Evolutionary conservation across 2,329 filamentous ascomycete genomes (phyloP).

Genomic region (Alternaria ventricosa): DNA sequence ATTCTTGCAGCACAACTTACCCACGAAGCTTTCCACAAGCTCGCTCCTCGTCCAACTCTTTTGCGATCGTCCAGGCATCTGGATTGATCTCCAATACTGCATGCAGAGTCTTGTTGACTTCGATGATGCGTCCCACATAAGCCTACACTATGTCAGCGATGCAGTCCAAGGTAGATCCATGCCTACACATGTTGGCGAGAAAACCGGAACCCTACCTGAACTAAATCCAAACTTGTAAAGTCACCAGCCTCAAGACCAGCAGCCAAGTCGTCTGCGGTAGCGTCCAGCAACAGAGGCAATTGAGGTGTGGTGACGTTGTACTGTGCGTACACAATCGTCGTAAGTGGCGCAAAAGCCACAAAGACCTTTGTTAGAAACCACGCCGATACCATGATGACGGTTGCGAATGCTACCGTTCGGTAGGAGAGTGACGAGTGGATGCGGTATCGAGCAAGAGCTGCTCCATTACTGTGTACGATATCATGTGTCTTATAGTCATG

Average conservation of each 20-base stretch:
- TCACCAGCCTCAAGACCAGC: conserved; percentile 56
- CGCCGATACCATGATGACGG: conserved; percentile 29
- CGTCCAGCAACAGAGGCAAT: conserved; percentile 57
- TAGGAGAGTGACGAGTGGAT: background rate
- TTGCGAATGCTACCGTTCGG: background rate
- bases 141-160: conserved; percentile 43
- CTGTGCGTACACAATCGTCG: conserved; percentile 20
- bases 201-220: conserved; percentile 34
- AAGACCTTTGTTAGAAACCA: conserved; percentile 23
- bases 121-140: conserved; percentile 58
- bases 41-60: conserved; percentile 57
- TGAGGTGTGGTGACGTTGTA: conserved; percentile 8
- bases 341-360: conserved; percentile 28
- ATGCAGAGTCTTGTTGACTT: conserved; percentile 61
- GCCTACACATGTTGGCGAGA: background rate
- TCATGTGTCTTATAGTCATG: conserved; percentile 18
- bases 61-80: conserved; percentile 59
- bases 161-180: background rate
- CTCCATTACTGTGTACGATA: background rate
- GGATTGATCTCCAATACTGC: conserved; percentile 63
- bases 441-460: background rate
- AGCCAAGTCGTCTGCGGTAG: conserved; percentile 59
- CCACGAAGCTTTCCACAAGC: conserved; percentile 55
- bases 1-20: conserved; percentile 28
- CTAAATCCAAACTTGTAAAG: conserved; percentile 66